A percentile compares a stretch with the other conserved stretches of the same genome.
Conservation (phyloP, 2,329 filamentous ascomycete genomes). For the Neofusicoccum kwambonambiense region DNA sequence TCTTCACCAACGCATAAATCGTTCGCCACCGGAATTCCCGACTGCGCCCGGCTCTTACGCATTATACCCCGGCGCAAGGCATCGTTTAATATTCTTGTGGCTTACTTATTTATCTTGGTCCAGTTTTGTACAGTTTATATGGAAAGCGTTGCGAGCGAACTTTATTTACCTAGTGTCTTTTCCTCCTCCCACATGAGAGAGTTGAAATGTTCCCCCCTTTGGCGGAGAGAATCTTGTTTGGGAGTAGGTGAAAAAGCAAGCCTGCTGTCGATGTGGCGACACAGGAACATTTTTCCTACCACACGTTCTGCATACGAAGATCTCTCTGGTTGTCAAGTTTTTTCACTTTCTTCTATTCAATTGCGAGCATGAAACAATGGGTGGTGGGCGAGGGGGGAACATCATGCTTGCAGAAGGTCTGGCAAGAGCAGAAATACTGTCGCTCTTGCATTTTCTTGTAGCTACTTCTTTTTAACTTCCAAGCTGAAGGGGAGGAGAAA, state of each 20-base stretch:
- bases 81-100: conserved; percentile 6
- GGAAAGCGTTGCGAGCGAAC: conserved; percentile 11
- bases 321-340: not conserved
- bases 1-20: conserved; percentile 4
- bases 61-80: conserved; percentile 9
- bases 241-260: not conserved
- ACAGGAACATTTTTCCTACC: not conserved
- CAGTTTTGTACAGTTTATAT: conserved; percentile 9
- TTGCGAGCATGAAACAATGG: not conserved
- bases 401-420: not conserved
- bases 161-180: not conserved
- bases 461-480: conserved; percentile 2
- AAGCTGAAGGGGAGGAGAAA: not conserved
- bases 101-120: conserved; percentile 10
- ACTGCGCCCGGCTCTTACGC: not conserved
- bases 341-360: not conserved
- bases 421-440: not conserved
- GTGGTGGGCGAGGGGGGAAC: not conserved
- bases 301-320: not conserved
- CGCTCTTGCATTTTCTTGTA: conserved; percentile 2
- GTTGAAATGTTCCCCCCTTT: conserved; percentile 1
- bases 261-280: not conserved
- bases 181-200: conserved; percentile 6
- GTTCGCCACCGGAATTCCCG: not conserved
- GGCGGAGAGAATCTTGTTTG: not conserved